Conservation (phyloP, 306 rosid species). For the Citrullus colocynthis region DNA sequence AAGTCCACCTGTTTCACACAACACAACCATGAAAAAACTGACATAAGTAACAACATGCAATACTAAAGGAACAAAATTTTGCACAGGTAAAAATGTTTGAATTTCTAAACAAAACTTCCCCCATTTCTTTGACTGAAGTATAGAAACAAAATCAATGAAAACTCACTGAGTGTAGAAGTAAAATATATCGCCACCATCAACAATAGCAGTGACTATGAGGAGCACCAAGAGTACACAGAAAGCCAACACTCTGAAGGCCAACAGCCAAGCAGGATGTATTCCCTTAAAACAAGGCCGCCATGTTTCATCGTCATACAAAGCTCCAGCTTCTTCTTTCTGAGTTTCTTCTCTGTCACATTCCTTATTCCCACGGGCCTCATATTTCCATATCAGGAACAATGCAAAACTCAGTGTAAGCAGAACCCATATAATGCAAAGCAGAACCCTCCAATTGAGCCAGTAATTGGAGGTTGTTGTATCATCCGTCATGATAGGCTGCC, state of each 20-base stretch:
- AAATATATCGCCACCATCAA: conserved; percentile 65
- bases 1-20: conserved; percentile 74
- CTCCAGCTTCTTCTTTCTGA: conserved; percentile 25
- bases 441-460: conserved; percentile 89
- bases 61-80: not conserved
- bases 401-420: conserved; percentile 35
- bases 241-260: conserved; percentile 67
- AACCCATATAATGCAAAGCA: conserved; percentile 55
- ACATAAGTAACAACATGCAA: not conserved
- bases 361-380: conserved; percentile 28
- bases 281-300: conserved; percentile 88
- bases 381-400: conserved; percentile 35
- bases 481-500: conserved; percentile 64
- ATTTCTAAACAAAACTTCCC: not conserved
- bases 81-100: not conserved
- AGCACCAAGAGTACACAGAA: conserved; percentile 64
- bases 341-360: conserved; percentile 19
- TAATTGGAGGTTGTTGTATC: conserved; percentile 62
- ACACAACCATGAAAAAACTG: not conserved
- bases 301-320: conserved; percentile 78
- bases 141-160: conserved; percentile 3
- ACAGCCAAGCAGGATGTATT: conserved; percentile 83
- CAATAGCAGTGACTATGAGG: conserved; percentile 44
- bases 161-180: conserved; percentile 81
- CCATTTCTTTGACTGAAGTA: not conserved